Conservation (phyloP, 805 yeast species). For the Nakazawaea laoshanensis region DNA sequence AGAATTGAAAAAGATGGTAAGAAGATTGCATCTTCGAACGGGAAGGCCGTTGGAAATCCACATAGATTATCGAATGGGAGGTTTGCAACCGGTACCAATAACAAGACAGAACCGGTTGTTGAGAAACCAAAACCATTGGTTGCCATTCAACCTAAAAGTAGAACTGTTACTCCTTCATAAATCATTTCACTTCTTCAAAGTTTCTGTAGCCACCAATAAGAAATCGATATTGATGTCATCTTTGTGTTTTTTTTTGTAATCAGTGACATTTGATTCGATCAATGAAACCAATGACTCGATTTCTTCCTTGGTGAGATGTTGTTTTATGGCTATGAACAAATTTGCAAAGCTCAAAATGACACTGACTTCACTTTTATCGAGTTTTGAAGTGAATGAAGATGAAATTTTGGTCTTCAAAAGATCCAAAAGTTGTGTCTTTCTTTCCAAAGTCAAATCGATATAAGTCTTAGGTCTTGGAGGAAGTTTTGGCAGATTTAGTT, state of each 20-base stretch:
- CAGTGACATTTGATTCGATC: constrained; percentile 3
- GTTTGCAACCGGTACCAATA: not conserved
- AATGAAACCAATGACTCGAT: not conserved
- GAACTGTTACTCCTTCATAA: constrained; percentile 4
- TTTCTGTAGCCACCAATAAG: constrained; percentile 7
- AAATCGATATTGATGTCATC: constrained; percentile 1
- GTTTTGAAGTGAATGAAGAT: too few relatives aligned
- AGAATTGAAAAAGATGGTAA: constrained; percentile 25
- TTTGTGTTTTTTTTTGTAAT: constrained; percentile 1
- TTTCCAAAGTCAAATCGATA: constrained; percentile 32
- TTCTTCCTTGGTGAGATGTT: constrained; percentile 3
- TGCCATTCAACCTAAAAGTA: constrained; percentile 7
- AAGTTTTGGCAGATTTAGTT: constrained; percentile 19
- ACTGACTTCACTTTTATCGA: constrained; percentile 28
- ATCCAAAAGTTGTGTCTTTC: constrained; percentile 31
- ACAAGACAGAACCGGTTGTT: not conserved
- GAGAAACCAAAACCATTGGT: constrained; percentile 1
- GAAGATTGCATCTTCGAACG: not conserved
- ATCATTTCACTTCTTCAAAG: constrained; percentile 3
- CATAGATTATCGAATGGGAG: constrained; percentile 4
- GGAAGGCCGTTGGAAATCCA: constrained; percentile 7
- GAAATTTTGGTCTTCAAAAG: constrained; percentile 4
- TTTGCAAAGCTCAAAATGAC: constrained; percentile 50
- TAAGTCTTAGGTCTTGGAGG: constrained; percentile 33
- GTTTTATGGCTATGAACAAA: constrained; percentile 19